These are phyloP conservation scores for Tricholoma terreum DNA, from an alignment of 768 basidiomycete genomes.

Conservation along the genomic window DNA sequence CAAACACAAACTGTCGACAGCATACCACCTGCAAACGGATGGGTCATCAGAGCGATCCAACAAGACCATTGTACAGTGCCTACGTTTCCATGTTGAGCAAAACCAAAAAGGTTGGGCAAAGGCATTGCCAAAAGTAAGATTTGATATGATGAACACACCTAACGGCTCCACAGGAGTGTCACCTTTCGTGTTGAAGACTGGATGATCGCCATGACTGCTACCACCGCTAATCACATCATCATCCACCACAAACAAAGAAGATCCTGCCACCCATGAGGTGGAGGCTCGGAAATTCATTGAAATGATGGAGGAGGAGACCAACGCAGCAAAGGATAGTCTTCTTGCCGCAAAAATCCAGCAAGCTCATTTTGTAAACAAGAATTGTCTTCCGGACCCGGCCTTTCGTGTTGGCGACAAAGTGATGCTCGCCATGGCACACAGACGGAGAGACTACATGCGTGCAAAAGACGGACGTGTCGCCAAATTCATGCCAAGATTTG, in stretches of 20 bases:
- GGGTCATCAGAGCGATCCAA: not conserved
- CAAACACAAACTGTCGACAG: not conserved
- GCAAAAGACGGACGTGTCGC: no score
- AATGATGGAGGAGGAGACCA: not conserved
- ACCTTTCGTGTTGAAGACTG: conserved; percentile 22
- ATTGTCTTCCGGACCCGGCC: not conserved
- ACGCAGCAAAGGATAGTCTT: not conserved
- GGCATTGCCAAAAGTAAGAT: no score
- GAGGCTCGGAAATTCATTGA: not conserved
- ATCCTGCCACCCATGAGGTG: not conserved
- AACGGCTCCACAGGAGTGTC: conserved; percentile 26
- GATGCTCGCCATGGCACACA: no score
- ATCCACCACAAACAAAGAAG: not conserved
- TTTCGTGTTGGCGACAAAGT: not conserved
- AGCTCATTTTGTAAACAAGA: not conserved
- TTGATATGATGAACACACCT: not conserved
- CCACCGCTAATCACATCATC: conserved; percentile 9
- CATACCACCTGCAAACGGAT: no score
- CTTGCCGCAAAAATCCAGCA: not conserved
- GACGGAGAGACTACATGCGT: no score
- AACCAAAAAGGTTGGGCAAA: no score
- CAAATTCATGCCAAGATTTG: no score
- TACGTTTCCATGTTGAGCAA: not conserved
- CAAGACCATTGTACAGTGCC: not conserved
- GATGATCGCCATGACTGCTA: conserved; percentile 17